A percentile compares a stretch with the other conserved stretches of the same genome.
Conservation (phyloP, 306 rosid species). For the Styphnolobium japonicum region DNA sequence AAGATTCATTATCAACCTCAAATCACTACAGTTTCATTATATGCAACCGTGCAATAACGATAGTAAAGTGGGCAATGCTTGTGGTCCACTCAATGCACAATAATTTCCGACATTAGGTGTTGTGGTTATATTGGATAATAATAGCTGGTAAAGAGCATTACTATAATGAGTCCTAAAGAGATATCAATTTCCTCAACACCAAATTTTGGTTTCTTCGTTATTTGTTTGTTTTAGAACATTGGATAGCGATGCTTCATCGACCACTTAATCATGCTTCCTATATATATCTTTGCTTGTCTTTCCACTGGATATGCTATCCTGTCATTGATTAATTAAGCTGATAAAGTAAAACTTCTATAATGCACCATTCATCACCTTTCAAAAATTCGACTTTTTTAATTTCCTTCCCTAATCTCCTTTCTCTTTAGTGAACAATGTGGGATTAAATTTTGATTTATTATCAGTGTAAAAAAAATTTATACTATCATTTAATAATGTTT, state of each 20-base stretch:
- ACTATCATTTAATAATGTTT: no score
- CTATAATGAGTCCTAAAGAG: slow-evolving; percentile 3
- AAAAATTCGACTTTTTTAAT: no score
- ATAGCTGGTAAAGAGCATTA: slow-evolving; percentile 10
- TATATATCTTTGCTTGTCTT: not conserved
- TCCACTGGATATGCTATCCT: not conserved
- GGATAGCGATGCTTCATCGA: slow-evolving; percentile 55
- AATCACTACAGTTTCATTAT: slow-evolving; percentile 27
- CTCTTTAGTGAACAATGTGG: no score
- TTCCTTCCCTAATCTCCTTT: no score
- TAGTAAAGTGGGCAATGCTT: slow-evolving; percentile 20
- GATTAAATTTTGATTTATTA: no score
- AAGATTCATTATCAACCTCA: slow-evolving; percentile 36
- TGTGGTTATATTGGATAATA: slow-evolving; percentile 29
- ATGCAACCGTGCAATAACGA: slow-evolving; percentile 35
- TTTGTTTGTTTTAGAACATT: slow-evolving; percentile 6
- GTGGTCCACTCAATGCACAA: slow-evolving; percentile 45
- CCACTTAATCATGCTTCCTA: slow-evolving; percentile 31
- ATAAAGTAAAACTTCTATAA: no score
- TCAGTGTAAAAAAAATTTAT: no score
- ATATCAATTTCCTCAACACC: not conserved
- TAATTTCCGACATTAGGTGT: slow-evolving; percentile 15
- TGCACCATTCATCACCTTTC: no score
- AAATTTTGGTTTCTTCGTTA: slow-evolving; percentile 5
- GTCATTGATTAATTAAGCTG: not conserved